Percentiles rank a stretch among this genome's conserved stretches.
Evolutionary conservation across 164 flowering plant species (phyloP).

Genomic region (Cinnamomum chago): DNA sequence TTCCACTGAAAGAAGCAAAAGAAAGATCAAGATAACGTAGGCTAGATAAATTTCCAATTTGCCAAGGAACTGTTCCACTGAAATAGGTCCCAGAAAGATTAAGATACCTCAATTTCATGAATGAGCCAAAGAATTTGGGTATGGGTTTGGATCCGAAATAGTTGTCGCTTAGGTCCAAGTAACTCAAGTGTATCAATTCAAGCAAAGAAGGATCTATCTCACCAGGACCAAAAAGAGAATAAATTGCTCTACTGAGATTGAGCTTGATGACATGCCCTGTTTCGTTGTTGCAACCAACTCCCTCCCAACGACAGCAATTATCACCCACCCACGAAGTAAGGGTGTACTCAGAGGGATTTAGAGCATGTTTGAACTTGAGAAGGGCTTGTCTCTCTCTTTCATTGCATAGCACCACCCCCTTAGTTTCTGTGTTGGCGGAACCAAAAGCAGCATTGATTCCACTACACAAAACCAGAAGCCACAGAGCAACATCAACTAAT

Average conservation of each 20-base stretch:
- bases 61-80: conserved; percentile 11
- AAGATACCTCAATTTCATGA: neutral
- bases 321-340: conserved; percentile 6
- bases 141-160: neutral
- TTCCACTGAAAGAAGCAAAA: too few species aligned
- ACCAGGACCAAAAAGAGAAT: neutral
- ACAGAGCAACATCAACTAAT: too few species aligned
- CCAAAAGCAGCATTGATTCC: too few species aligned
- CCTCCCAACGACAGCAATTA: conserved; percentile 4
- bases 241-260: neutral
- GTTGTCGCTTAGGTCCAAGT: neutral
- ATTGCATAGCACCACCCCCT: too few species aligned
- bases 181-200: neutral
- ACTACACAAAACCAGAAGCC: too few species aligned
- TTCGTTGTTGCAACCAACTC: conserved; percentile 4
- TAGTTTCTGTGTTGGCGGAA: too few species aligned
- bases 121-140: conserved; percentile 2
- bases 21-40: too few species aligned
- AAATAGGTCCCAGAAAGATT: neutral
- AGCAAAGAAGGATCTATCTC: conserved; percentile 1
- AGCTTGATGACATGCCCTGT: neutral
- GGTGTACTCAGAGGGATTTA: neutral
- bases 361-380: conserved; percentile 4
- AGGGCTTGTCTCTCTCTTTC: conserved; percentile 1
- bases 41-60: conserved; percentile 7